phyloP scores from a whole-genome alignment of 495 filamentous ascomycete genomes.

The Elaphomyces granulatus region DNA sequence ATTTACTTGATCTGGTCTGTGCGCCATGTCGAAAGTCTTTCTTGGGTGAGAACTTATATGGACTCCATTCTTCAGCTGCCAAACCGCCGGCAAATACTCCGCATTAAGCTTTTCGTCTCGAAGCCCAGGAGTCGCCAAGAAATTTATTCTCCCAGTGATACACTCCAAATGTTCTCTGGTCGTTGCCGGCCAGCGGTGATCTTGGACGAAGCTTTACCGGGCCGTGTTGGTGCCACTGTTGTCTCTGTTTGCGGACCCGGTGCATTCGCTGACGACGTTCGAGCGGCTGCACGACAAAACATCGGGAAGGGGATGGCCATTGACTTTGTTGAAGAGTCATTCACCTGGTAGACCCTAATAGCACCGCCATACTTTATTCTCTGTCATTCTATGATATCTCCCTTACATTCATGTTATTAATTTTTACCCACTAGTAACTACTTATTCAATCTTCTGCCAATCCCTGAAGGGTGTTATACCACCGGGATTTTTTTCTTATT shows the following conservation, averaged over 20 bases:
- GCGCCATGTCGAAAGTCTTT: slow-evolving; percentile 71
- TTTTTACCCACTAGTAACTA: too few relatives aligned
- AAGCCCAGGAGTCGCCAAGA: slow-evolving; percentile 66
- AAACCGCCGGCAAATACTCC: slow-evolving; percentile 63
- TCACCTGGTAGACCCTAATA: slow-evolving; percentile 51
- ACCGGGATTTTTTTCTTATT: slow-evolving; percentile 1
- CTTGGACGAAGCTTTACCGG: slow-evolving; percentile 62
- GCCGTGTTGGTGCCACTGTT: slow-evolving; percentile 64
- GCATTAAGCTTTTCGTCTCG: slow-evolving; percentile 80
- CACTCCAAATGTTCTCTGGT: slow-evolving; percentile 82
- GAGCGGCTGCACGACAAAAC: slow-evolving; percentile 51
- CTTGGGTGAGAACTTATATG: slow-evolving; percentile 95
- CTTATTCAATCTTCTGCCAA: too few relatives aligned
- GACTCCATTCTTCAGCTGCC: slow-evolving; percentile 80
- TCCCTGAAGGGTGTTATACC: not conserved
- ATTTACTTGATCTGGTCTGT: slow-evolving; percentile 85
- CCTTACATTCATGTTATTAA: too few relatives aligned
- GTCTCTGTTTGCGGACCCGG: slow-evolving; percentile 88
- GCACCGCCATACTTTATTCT: slow-evolving; percentile 1
- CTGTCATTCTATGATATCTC: slow-evolving; percentile 4
- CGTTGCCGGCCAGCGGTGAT: slow-evolving; percentile 43
- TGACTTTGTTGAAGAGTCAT: slow-evolving; percentile 91
- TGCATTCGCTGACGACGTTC: slow-evolving; percentile 74
- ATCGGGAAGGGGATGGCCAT: slow-evolving; percentile 52
- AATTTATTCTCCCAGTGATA: slow-evolving; percentile 65